phyloP scores from a whole-genome alignment of 2,329 filamentous ascomycete genomes.

The Chrysosporium keratinophilum region DNA sequence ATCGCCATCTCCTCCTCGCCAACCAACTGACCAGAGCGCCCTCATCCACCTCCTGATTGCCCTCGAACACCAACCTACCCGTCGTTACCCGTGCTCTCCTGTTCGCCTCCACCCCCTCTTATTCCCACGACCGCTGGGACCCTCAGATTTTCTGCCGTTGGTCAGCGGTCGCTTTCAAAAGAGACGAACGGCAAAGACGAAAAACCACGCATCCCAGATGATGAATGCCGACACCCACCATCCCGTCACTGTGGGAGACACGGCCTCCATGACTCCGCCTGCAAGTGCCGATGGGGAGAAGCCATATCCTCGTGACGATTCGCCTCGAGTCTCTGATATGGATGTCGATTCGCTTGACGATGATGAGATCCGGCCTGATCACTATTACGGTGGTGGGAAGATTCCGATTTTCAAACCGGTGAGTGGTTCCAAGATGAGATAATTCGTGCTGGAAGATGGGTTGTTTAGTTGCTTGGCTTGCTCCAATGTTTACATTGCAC shows the following conservation, averaged over 20 bases:
- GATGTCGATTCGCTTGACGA: slow-evolving; percentile 24
- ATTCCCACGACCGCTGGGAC: slow-evolving; percentile 36
- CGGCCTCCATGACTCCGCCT: slow-evolving; percentile 35
- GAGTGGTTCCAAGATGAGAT: slow-evolving; percentile 29
- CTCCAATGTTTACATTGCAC: too few relatives aligned
- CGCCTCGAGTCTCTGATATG: slow-evolving; percentile 29
- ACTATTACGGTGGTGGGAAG: slow-evolving; percentile 72
- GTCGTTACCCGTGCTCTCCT: neutral
- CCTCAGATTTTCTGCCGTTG: slow-evolving; percentile 26
- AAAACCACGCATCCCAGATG: neutral
- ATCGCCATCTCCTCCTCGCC: neutral
- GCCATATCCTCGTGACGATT: slow-evolving; percentile 27
- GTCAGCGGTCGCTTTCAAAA: slow-evolving; percentile 33
- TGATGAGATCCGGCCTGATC: slow-evolving; percentile 69
- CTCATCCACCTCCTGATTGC: neutral
- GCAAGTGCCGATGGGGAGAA: slow-evolving; percentile 38
- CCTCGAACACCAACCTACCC: neutral
- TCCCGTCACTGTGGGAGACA: slow-evolving; percentile 13
- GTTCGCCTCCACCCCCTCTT: slow-evolving; percentile 1
- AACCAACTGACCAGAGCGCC: neutral
- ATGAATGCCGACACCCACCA: slow-evolving; percentile 8
- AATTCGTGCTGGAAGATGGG: neutral
- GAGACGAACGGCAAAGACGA: slow-evolving; percentile 29
- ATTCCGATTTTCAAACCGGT: slow-evolving; percentile 89
- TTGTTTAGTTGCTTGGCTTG: neutral